These are phyloP conservation scores for Colletotrichum zoysiae DNA, from an alignment of 2,329 filamentous ascomycete species.

Conservation along the genomic window DNA sequence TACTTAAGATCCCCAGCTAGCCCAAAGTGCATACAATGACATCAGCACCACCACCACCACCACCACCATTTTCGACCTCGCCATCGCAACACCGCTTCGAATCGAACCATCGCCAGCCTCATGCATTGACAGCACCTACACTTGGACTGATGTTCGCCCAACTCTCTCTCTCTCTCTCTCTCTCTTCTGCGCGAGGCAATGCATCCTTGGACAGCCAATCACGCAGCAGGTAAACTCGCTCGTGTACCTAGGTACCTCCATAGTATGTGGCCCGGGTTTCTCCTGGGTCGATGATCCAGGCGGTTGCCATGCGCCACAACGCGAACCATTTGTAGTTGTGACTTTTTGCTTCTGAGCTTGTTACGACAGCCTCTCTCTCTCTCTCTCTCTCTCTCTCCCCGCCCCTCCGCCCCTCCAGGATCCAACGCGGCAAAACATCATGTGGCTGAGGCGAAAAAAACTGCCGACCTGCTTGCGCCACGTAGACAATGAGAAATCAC, in stretches of 20 bases:
- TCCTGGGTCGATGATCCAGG: not conserved
- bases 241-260: too few species aligned
- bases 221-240: too few species aligned
- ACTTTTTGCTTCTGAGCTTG: not conserved
- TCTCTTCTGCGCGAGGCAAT: not conserved
- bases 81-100: constrained; percentile 5
- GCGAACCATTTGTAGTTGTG: too few species aligned
- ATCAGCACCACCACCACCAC: not conserved
- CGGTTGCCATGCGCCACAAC: constrained; percentile 2
- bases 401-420: not conserved
- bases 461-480: too few species aligned
- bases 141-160: not conserved
- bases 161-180: not conserved
- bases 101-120: not conserved
- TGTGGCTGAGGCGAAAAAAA: not conserved
- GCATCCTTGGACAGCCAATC: not conserved
- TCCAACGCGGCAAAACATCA: not conserved
- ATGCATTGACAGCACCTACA: constrained; percentile 11
- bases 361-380: not conserved
- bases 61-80: not conserved
- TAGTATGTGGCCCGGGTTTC: too few species aligned
- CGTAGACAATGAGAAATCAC: not conserved
- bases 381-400: not conserved
- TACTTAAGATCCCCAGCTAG: too few species aligned
- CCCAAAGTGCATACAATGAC: constrained; percentile 6